Evolutionary conservation across 352 stramenopile species (phyloP), one percentile per base, ranked within the genome.

Genomic region (Globisporangium splendens): DNA sequence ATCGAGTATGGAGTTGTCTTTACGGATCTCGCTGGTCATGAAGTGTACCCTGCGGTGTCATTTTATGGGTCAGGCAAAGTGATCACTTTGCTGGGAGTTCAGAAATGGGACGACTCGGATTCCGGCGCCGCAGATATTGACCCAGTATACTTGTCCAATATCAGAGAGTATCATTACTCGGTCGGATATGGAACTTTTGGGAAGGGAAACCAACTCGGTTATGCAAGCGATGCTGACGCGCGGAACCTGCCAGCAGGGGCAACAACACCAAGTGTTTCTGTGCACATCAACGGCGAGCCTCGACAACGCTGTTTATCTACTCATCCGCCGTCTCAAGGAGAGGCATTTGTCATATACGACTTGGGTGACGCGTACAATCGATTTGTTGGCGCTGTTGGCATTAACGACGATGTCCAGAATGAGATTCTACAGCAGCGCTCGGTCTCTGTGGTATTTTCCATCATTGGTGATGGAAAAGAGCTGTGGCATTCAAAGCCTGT

Each of bases 21-120:
- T 58, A 93, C 81, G 1, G 84, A 96, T 62, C 62, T 96, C 8
- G 62, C 64, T 22, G 86, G 86, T 0, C 82, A 92, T 44, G 84
- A 96, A 72, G 78, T 96, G 15, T 90, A 91, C 59, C 86, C 86
- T 47, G 86, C 86, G 33, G 86, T 96, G 14, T 94, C 84, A 14
- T 96, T 96, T 44, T 96, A 96, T 54, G 86, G 86, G n/a, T 94
- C 86, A 0, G 86, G 86, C 0, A 96, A 96, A 61, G 86, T 94
- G 8, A 93, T 94, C 52, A 88, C 84, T 0, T 59, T 94, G 22
- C 68, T 93, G 38, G 70, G 81, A 22, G 68, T 94, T 6, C 82
- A 88, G 1, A 91, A 91, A 48, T 93, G 83, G 85, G 84, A 93
- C 44, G 78, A 91, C 46, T 50, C 68, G 15, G 65, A 75, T 35